Conservation (phyloP, 2,329 filamentous ascomycete genomes). For the Cytospora leucostoma region DNA sequence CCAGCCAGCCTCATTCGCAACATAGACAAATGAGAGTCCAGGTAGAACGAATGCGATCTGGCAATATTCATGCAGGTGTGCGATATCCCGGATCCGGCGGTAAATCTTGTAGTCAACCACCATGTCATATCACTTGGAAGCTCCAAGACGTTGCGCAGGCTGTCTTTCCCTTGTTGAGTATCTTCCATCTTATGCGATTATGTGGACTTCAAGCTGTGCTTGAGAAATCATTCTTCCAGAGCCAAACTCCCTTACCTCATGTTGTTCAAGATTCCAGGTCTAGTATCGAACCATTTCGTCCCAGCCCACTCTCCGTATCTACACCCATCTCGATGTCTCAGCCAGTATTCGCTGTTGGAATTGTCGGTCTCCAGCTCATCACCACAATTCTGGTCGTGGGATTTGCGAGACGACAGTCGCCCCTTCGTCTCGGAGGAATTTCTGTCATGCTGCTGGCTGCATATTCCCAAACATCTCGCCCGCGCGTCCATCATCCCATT, state of each 20-base stretch:
- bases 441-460: not conserved
- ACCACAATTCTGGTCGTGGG: conserved; percentile 7
- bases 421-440: not conserved
- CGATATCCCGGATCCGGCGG: not conserved
- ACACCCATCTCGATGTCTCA: not conserved
- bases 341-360: not conserved
- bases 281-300: not conserved
- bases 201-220: not conserved
- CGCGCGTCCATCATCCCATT: not conserved
- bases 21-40: not conserved
- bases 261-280: not conserved
- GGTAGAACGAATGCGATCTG: not conserved
- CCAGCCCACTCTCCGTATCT: not conserved
- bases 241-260: not conserved
- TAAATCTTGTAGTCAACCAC: not conserved
- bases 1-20: not conserved
- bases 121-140: not conserved
- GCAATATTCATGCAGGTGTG: not conserved
- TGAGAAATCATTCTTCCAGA: not conserved
- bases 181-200: not conserved
- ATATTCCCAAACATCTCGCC: not conserved
- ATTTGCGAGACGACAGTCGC: not conserved
- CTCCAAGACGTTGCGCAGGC: not conserved
- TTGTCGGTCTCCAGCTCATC: not conserved
- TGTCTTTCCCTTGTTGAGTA: not conserved